phyloP scores from a whole-genome alignment of 2,329 filamentous ascomycete species.

The Pseudogymnoascus sp. region DNA sequence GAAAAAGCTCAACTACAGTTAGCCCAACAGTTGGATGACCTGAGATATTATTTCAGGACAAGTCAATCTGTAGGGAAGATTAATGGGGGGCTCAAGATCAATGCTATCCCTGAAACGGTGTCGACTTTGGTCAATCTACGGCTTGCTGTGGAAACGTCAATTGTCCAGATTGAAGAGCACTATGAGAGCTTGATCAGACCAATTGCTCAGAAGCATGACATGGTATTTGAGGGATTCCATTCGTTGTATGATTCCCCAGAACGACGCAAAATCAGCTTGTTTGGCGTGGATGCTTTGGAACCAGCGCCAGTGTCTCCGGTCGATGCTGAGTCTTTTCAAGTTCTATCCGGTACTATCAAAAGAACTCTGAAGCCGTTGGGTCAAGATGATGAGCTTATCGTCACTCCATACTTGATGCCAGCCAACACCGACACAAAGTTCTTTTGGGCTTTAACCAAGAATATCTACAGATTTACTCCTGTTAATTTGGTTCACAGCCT shows the following conservation, averaged over 20 bases:
- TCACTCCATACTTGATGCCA: slow-evolving; percentile 19
- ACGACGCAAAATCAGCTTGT: slow-evolving; percentile 32
- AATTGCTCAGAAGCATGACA: slow-evolving; percentile 34
- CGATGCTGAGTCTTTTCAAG: slow-evolving; percentile 18
- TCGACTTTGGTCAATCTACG: slow-evolving; percentile 49
- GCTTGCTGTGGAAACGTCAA: slow-evolving; percentile 33
- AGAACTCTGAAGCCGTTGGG: slow-evolving; percentile 13
- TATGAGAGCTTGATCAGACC: background rate
- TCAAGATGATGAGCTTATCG: slow-evolving; percentile 15
- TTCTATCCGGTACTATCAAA: slow-evolving; percentile 19
- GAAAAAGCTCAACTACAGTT: slow-evolving; percentile 33
- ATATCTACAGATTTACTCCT: slow-evolving; percentile 36
- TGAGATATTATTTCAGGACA: slow-evolving; percentile 11
- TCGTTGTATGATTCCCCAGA: slow-evolving; percentile 14
- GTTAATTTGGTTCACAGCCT: slow-evolving; percentile 13
- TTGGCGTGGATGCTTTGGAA: slow-evolving; percentile 24
- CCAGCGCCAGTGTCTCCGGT: slow-evolving; percentile 33
- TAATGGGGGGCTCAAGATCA: slow-evolving; percentile 49
- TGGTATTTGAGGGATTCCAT: slow-evolving; percentile 19
- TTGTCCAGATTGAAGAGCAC: slow-evolving; percentile 33
- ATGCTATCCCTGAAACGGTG: slow-evolving; percentile 50
- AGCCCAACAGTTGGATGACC: background rate
- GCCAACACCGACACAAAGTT: slow-evolving; percentile 23
- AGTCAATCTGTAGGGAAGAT: slow-evolving; percentile 47
- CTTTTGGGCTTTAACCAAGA: slow-evolving; percentile 28